Conservation (phyloP, 129 eudicot species). For the Gnaphalium uliginosum region DNA sequence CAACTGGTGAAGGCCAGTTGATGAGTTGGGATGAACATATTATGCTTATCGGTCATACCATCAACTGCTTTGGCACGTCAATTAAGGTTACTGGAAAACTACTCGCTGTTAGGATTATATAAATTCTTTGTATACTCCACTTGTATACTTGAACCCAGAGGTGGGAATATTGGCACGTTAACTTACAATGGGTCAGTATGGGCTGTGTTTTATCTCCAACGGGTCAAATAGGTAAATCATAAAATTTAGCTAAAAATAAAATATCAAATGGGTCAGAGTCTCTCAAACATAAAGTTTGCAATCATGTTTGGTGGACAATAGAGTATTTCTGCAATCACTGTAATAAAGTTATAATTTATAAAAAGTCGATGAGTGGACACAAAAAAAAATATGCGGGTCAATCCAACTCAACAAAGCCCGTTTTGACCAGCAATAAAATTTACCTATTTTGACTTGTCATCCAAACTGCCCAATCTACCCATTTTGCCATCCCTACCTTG, state of each 20-base stretch:
- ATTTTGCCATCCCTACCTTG: background rate
- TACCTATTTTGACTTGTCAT: too few species aligned
- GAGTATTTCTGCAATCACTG: too few species aligned
- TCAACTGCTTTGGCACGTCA: slow-evolving; percentile 62
- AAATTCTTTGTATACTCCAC: background rate
- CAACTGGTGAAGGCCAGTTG: slow-evolving; percentile 69
- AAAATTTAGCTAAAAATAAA: too few species aligned
- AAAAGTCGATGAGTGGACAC: background rate
- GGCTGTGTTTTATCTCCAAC: background rate
- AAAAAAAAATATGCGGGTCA: too few species aligned
- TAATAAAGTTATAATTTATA: too few species aligned
- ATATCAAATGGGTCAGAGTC: too few species aligned
- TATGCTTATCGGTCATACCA: slow-evolving; percentile 72
- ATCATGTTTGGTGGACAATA: too few species aligned
- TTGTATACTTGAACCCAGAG: too few species aligned
- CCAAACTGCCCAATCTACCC: background rate
- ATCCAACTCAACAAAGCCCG: background rate
- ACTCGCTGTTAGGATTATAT: background rate
- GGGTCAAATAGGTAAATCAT: background rate
- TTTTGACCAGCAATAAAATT: too few species aligned
- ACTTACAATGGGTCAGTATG: background rate
- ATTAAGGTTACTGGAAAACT: slow-evolving; percentile 42
- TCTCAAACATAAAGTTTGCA: too few species aligned
- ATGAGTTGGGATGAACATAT: slow-evolving; percentile 84
- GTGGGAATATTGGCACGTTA: background rate